Base-by-base conservation (phyloP, 495 filamentous ascomycete genomes). In the Echria macrotheca region DNA sequence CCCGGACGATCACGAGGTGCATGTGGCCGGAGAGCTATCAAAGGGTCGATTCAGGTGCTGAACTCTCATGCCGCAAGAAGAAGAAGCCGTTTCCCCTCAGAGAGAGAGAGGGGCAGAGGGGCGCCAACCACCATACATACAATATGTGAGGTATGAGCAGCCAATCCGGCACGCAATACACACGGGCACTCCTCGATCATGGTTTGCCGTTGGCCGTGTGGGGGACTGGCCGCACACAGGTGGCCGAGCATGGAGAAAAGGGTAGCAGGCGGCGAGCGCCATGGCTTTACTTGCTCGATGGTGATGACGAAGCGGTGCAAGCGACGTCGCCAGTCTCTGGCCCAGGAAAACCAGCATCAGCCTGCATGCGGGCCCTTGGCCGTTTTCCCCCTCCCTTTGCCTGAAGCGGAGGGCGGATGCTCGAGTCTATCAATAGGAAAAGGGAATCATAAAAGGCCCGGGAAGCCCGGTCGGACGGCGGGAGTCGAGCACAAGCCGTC, bases 1-100 rank as follows among this genome's bases (percentile, higher is more conserved):
- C 32, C 31, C 15, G 52, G 52, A 28, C 40, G 38, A 40, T 54
- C 52, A 54, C 32, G 46, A 31, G 39, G 35, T 14, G 19, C 38
- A 31, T 37, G 32, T 29, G 18, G 25, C 18, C 37, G 15, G n/a
- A 15, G 44, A 35, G 51, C n/a, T 21, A 15, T 47, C 28, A 29
- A 26, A n/a, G 44, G 14, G 21, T 47, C 22, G 15, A 4, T 23
- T 47, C 31, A 14, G 18, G 29, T 21, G 17, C 4, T 32, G 14
- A 35, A 25, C 36, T 18, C 22, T 31, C 7, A 10, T 22, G n/a
- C n/a, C n/a, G n/a, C n/a, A n/a, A n/a, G n/a, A n/a, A n/a, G n/a
- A n/a, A n/a, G n/a, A n/a, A n/a, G n/a, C n/a, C n/a, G 22, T 29
- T 48, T 31, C 31, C 33, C 24, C 15, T 17, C 46, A 19, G 46